Percentiles rank a stretch among this genome's conserved stretches.
Evolutionary conservation across 2,329 filamentous ascomycete species (phyloP).

Genomic region (Xylaria sp.): DNA sequence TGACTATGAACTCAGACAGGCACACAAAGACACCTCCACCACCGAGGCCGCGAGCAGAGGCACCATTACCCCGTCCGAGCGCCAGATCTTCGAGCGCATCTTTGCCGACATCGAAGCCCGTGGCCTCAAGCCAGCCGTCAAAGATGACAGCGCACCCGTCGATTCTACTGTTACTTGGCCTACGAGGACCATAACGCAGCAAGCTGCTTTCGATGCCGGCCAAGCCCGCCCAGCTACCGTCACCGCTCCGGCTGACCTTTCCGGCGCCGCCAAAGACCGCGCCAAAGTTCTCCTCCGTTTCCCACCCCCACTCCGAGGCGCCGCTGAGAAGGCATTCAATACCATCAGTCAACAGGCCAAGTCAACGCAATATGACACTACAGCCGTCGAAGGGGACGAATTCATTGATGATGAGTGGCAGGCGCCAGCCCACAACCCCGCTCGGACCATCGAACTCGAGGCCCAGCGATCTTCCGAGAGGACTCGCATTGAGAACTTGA

Average conservation of each 20-base stretch:
- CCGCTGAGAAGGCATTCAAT: constrained; percentile 54
- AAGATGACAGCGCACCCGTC: constrained; percentile 21
- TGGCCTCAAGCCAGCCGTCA: constrained; percentile 42
- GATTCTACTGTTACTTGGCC: constrained; percentile 35
- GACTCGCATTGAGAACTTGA: constrained; percentile 61
- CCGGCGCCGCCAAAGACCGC: constrained; percentile 47
- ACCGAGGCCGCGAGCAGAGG: constrained; percentile 42
- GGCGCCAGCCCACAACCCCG: constrained; percentile 38
- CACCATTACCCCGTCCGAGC: constrained; percentile 68
- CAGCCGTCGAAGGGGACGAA: neutral
- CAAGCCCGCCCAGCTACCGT: constrained; percentile 37
- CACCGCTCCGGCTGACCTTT: constrained; percentile 36
- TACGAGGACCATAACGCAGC: constrained; percentile 46
- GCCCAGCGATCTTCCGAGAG: constrained; percentile 58
- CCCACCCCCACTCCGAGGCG: constrained; percentile 54
- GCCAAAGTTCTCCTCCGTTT: constrained; percentile 53
- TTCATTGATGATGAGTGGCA: constrained; percentile 39
- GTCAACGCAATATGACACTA: neutral
- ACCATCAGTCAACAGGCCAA: constrained; percentile 44
- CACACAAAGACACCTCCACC: constrained; percentile 39
- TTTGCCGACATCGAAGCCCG: constrained; percentile 66
- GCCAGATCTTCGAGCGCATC: constrained; percentile 61
- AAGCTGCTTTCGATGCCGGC: constrained; percentile 43
- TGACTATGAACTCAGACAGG: constrained; percentile 54
- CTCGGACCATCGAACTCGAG: constrained; percentile 52